Conservation (phyloP, 163 green algal genomes). For the Chlorella variabilis region DNA sequence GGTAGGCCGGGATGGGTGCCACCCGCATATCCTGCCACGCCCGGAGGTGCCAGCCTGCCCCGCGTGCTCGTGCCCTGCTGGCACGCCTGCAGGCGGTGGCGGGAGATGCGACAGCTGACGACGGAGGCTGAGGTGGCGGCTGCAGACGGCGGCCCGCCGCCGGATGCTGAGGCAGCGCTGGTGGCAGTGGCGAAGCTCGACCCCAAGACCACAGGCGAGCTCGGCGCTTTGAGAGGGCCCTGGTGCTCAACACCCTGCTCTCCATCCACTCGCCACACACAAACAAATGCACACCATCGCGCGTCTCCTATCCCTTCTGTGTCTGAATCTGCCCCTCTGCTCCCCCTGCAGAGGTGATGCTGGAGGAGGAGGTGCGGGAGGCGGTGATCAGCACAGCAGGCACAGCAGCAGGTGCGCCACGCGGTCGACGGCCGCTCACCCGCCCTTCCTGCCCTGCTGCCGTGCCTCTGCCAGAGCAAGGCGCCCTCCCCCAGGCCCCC, state of each 20-base stretch:
- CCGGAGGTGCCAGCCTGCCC: no score
- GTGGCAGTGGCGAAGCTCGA: neutral
- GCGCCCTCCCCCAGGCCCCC: no score
- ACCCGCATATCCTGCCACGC: neutral
- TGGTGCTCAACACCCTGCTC: no score
- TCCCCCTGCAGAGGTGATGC: constrained; percentile 48
- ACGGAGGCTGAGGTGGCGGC: neutral
- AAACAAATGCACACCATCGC: no score
- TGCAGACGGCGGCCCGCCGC: neutral
- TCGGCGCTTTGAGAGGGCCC: no score
- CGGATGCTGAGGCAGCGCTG: constrained; percentile 17
- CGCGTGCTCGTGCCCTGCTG: no score
- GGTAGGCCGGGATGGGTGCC: no score
- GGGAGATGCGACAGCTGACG: constrained; percentile 34
- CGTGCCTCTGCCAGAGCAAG: no score
- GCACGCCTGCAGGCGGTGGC: constrained; percentile 15
- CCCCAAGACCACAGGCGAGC: constrained; percentile 28
- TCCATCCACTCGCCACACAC: no score
- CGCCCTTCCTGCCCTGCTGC: no score
- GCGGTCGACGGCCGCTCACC: no score
- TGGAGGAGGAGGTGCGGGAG: constrained; percentile 82
- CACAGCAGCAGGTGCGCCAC: constrained; percentile 58
- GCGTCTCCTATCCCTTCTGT: no score
- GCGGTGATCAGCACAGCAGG: constrained; percentile 67
- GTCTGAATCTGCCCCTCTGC: neutral